Evolutionary conservation across 2,329 filamentous ascomycete species (phyloP).

Genomic region (Lasiodiplodia gonubiensis): DNA sequence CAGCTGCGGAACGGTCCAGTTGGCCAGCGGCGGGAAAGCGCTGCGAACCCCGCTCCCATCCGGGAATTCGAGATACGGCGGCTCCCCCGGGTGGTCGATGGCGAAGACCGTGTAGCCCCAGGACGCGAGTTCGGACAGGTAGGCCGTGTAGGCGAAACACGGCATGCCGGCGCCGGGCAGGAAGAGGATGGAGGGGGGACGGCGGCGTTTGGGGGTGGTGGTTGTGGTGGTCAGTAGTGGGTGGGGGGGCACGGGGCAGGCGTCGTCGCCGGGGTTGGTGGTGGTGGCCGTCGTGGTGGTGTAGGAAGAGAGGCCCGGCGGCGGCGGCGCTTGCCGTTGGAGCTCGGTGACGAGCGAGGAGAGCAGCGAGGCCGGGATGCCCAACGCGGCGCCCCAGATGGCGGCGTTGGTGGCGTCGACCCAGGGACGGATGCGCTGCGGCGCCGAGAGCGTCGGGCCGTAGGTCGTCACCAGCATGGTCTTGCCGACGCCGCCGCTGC

Average conservation of each 20-base stretch:
- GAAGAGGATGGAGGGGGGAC: conserved; percentile 34
- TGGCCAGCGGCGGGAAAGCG: background rate
- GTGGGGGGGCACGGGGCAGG: background rate
- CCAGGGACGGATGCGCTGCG: conserved; percentile 33
- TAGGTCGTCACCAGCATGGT: conserved; percentile 36
- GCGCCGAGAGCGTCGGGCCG: conserved; percentile 34
- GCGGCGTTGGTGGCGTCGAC: conserved; percentile 35
- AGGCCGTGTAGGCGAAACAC: conserved; percentile 29
- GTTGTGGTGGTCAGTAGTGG: no score
- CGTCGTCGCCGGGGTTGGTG: conserved; percentile 14
- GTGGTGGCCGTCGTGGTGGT: conserved; percentile 27
- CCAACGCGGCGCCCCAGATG: conserved; percentile 29
- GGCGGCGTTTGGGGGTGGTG: background rate
- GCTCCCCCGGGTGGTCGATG: conserved; percentile 35
- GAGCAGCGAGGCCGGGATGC: background rate
- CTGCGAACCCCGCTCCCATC: conserved; percentile 25
- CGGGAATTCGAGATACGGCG: conserved; percentile 32
- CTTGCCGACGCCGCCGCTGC: conserved; percentile 29
- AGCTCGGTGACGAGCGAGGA: conserved; percentile 31
- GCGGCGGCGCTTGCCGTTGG: conserved; percentile 1
- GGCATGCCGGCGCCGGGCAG: conserved; percentile 33
- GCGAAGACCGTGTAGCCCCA: conserved; percentile 34
- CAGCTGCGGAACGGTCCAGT: conserved; percentile 3
- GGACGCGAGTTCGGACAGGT: conserved; percentile 33
- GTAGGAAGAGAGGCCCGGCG: no score